Evolutionary conservation across 768 basidiomycete species (phyloP).

Genomic region (Auricularia cornea): DNA sequence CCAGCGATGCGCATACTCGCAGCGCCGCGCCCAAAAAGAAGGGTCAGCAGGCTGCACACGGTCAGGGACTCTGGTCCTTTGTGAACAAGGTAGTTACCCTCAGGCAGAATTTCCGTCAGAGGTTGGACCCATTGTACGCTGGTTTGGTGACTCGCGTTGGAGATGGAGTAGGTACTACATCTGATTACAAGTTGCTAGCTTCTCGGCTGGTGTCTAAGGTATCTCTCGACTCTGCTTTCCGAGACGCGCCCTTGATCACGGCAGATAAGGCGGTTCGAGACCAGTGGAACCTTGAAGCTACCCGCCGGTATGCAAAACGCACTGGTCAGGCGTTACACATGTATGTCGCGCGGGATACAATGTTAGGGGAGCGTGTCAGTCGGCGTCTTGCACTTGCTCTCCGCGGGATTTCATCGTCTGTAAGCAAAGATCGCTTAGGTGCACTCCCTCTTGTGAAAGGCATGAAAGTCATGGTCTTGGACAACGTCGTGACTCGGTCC

Average conservation of each 20-base stretch:
- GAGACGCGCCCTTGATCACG: neutral
- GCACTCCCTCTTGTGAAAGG: neutral
- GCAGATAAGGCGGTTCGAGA: neutral
- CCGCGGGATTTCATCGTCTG: neutral
- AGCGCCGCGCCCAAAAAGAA: too few species aligned
- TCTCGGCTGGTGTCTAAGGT: neutral
- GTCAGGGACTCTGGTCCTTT: neutral
- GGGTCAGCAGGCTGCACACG: neutral
- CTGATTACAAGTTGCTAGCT: neutral
- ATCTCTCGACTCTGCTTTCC: neutral
- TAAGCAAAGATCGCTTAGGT: neutral
- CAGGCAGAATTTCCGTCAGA: neutral
- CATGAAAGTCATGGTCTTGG: conserved; percentile 3
- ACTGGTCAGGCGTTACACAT: neutral
- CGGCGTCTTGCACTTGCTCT: neutral
- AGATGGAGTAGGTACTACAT: neutral
- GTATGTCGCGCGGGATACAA: neutral
- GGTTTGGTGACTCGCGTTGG: neutral
- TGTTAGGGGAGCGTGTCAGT: neutral
- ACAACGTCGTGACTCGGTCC: neutral
- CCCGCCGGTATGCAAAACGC: neutral
- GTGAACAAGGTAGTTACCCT: neutral
- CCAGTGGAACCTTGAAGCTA: neutral
- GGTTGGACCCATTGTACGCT: neutral
- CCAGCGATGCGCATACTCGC: too few species aligned